Evolutionary conservation across 768 basidiomycete species (phyloP), one percentile per base, ranked within the genome.

Genomic region (Suillus paluster): DNA sequence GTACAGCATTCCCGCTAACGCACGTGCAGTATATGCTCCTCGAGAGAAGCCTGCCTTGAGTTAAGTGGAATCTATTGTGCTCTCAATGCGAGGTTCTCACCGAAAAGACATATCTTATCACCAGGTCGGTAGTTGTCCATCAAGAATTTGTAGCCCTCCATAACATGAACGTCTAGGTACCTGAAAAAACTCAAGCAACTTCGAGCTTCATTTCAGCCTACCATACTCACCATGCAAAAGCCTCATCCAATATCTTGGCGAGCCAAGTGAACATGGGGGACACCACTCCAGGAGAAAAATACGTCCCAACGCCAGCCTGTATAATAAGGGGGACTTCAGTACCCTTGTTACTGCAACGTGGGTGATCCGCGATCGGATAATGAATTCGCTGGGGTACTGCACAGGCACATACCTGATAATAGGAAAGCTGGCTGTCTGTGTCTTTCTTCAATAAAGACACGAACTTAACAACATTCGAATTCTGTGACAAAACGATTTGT

Each of bases 91-190:
- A 41, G 21, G 7, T 39, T 67, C 77, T 27, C 59, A 87, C 89
- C 90, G 61, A 92, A 91, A 23, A 92, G 73, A 68, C 87, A 91
- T 36, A 93, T 84, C 71, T 82, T 90, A 70, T 92, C 91, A 1
- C 91, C 92, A 0, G 75, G 67, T n/a, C 77, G 79, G 70, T 89
- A 92, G 67, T 89, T 92, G 63, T 89, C 81, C 92, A 94, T 92
- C 57, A 94, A 75, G 72, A 88, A 94, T 63, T 76, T 78, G 73
- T 94, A 94, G 1, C 92, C 92, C 10, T 83, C 87, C 75, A 86
- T 83, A 25, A 92, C 87, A 73, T 92, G 91, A 1, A 70, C 81
- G 58, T 87, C 86, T 45, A 92, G 77, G 67, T 88, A 92, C 85
- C 89, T 90, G 50, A 42, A 14, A 5, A 42, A 45, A 52, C 15